These are phyloP conservation scores for Psilocybe mexicana DNA, from an alignment of 1,284 basidiomycete genomes.

Conservation along the genomic window DNA sequence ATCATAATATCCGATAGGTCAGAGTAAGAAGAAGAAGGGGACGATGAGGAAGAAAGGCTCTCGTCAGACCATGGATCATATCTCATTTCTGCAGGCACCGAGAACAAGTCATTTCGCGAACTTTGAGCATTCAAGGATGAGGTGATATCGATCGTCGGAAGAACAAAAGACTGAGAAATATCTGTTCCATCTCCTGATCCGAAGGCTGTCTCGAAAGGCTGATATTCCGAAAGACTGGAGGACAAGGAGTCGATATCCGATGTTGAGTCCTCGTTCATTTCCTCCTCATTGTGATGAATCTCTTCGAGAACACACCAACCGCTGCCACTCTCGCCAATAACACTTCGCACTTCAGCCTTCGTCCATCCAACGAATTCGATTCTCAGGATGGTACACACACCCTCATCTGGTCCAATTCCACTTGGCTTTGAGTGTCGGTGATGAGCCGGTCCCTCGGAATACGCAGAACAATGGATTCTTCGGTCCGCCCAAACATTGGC, in stretches of 20 bases:
- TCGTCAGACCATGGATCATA: conserved; percentile 30
- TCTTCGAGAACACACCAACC: conserved; percentile 77
- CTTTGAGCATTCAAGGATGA: conserved; percentile 14
- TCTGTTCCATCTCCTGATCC: conserved; percentile 28
- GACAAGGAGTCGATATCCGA: conserved; percentile 34
- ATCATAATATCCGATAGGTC: conserved; percentile 21
- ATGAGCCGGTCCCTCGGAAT: conserved; percentile 38
- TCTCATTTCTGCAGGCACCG: conserved; percentile 24
- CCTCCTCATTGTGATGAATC: conserved; percentile 27
- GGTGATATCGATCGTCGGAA: conserved; percentile 68
- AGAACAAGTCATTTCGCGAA: conserved; percentile 12
- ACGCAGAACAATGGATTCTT: conserved; percentile 58
- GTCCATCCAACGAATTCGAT: conserved; percentile 74
- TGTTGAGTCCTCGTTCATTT: conserved; percentile 31
- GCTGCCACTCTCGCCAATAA: conserved; percentile 66
- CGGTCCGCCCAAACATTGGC: conserved; percentile 65
- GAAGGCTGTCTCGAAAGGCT: conserved; percentile 1
- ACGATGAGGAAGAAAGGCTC: conserved; percentile 2
- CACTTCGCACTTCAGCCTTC: conserved; percentile 53
- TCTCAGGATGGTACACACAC: conserved; percentile 62
- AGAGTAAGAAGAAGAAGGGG: conserved; percentile 12
- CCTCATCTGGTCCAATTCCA: conserved; percentile 28
- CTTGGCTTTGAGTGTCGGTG: conserved; percentile 12
- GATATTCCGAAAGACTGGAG: conserved; percentile 27
- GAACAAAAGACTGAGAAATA: conserved; percentile 57